phyloP scores from a whole-genome alignment of 202 grass and related monocot species.

The Dendrocalamus latiflorus region DNA sequence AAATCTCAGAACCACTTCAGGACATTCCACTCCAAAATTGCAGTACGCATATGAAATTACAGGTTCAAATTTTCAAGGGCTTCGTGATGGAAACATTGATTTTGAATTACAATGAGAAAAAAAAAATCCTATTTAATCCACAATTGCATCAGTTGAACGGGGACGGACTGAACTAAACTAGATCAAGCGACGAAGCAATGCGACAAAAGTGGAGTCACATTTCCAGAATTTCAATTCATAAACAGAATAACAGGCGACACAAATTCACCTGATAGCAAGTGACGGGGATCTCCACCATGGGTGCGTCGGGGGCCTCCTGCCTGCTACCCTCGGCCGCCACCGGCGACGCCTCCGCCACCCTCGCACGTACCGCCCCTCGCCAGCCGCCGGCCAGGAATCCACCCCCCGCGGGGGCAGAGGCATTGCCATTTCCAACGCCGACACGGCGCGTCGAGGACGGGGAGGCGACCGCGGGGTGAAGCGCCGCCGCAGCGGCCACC shows the following conservation, averaged over 20 bases:
- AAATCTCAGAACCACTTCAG: neutral
- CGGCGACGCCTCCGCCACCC: constrained; percentile 34
- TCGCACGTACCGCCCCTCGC: constrained; percentile 23
- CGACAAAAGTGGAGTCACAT: neutral
- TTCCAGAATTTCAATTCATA: constrained; percentile 3
- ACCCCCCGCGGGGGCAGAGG: neutral
- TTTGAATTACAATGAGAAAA: neutral
- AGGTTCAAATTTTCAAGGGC: neutral
- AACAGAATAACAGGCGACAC: neutral
- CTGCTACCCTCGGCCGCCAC: constrained; percentile 37
- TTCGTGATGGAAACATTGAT: neutral
- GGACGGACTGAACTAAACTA: neutral
- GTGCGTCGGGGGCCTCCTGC: constrained; percentile 19
- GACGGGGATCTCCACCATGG: constrained; percentile 79
- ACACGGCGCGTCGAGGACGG: constrained; percentile 20
- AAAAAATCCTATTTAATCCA: neutral
- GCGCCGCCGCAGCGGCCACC: constrained; percentile 26
- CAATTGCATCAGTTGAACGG: neutral
- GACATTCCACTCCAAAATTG: neutral
- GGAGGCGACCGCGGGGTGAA: constrained; percentile 32
- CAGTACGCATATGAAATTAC: neutral
- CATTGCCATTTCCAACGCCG: constrained; percentile 32
- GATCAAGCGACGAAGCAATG: neutral
- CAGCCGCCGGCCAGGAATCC: constrained; percentile 1
- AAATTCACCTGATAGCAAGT: constrained; percentile 87